Evolutionary conservation across 331 rosid species (phyloP), one percentile per base, ranked within the genome.

Genomic region (Malus hybrid): DNA sequence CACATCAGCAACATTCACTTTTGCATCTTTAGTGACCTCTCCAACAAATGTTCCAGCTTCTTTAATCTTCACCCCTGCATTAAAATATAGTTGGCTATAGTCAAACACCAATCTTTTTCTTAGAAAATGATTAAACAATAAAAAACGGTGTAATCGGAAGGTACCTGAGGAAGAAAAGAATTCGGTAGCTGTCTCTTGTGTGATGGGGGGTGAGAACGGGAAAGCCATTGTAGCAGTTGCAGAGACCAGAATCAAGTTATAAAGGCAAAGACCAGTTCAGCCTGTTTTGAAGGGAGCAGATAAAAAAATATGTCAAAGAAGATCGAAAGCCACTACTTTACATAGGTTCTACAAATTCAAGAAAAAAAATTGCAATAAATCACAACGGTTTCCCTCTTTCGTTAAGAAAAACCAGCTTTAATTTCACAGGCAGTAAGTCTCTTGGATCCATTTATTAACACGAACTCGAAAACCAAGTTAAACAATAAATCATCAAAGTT

Each of bases 41-140:
- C 87, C 99, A 54, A 94, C 99, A 74, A 92, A 94, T 18, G 90
- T 81, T 67, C 99, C 89, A 16, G 99, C 99, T 81, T 90, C 92
- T 82, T 88, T 92, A 77, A 94, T 83, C 86, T 94, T 94, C 67
- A 82, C 92, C 77, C 96, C 97, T 94, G 70, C 82, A 83, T 42
- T 39, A 42, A 80, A 72, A 80, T 55, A 16, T 65, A 69, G 22
- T 27, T 65, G 60, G 22, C 59, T 44, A 64, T 15, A 18, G 24
- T 65, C 56, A 64, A 65, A 71, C 36, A 74, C 33, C 22, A 69
- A 15, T 16, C 14, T 19, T 27, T 54, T 15, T 6, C 15, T 1
- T 24, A 80, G 29, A 77, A 69, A 65, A 50, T 1, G 2, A 59
- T 54, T 55, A 74, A 74, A 61, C 52, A 61, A 59, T 6, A 8